A percentile compares a stretch with the other conserved stretches of the same genome.
Conservation (phyloP, 345 rosid species). For the Ailanthus altissimus region DNA sequence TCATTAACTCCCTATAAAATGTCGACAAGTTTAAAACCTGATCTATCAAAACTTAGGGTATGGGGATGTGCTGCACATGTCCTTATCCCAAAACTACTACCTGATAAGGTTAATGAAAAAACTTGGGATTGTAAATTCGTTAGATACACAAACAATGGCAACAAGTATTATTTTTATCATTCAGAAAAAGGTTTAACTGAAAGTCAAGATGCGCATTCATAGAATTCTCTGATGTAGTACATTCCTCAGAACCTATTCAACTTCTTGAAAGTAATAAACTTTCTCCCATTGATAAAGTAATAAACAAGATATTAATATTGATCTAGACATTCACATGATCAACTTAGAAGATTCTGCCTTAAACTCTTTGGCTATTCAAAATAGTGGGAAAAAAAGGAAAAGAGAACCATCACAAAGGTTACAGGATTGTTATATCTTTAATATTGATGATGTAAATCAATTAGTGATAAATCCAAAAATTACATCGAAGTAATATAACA, state of each 20-base stretch:
- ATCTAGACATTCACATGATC: too few species aligned
- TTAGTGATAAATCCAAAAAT: neutral
- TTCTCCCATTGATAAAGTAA: neutral
- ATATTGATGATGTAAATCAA: neutral
- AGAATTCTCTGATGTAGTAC: neutral
- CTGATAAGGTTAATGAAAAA: neutral
- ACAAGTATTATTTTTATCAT: neutral
- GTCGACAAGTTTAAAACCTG: neutral
- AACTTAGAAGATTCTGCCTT: too few species aligned
- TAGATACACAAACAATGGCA: neutral
- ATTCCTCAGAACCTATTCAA: neutral
- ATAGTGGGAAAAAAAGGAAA: too few species aligned
- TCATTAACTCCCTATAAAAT: neutral
- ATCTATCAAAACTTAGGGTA: neutral
- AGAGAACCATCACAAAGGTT: too few species aligned
- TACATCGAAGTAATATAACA: neutral
- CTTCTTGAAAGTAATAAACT: neutral
- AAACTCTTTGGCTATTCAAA: too few species aligned
- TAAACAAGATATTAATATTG: neutral
- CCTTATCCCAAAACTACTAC: neutral
- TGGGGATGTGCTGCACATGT: neutral
- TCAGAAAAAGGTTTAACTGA: neutral
- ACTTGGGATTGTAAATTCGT: neutral
- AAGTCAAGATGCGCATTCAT: neutral
- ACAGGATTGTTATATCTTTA: too few species aligned